These are phyloP conservation scores for Leccinum fallax DNA, from an alignment of 1,284 basidiomycete genomes.

Conservation along the genomic window DNA sequence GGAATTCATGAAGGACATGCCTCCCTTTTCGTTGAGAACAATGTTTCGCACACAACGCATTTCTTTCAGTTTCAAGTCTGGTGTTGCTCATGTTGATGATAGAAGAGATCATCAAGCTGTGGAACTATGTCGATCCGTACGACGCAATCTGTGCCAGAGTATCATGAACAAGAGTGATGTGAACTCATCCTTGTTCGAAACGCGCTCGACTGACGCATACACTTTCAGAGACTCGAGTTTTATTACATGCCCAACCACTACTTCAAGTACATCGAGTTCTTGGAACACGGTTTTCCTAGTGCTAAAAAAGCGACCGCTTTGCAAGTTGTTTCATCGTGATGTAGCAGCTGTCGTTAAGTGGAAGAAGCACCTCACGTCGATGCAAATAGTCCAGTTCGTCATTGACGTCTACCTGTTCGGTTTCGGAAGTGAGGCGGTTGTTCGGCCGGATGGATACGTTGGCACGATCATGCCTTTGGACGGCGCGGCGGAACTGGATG, in stretches of 20 bases:
- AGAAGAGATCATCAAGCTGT: conserved; percentile 82
- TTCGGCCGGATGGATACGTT: too few species aligned
- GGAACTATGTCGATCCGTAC: conserved; percentile 71
- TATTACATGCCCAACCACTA: conserved; percentile 99
- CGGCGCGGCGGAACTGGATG: too few species aligned
- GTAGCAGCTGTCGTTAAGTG: conserved; percentile 52
- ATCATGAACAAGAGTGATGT: conserved; percentile 82
- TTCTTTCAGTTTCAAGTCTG: conserved; percentile 83
- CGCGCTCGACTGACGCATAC: conserved; percentile 10
- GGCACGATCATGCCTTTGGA: too few species aligned
- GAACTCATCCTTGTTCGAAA: conserved; percentile 14
- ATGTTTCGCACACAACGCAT: conserved; percentile 89
- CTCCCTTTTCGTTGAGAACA: conserved; percentile 74
- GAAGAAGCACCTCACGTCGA: conserved; percentile 94
- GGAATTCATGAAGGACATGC: conserved; percentile 80
- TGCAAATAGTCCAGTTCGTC: conserved; percentile 95
- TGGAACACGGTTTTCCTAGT: conserved; percentile 97
- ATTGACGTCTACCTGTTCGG: conserved; percentile 87
- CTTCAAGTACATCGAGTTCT: conserved; percentile 91
- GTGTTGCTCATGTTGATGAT: conserved; percentile 82
- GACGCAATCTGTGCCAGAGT: conserved; percentile 75
- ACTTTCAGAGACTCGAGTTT: conserved; percentile 71
- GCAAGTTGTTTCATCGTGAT: conserved; percentile 46
- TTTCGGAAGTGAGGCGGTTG: conserved; percentile 74
- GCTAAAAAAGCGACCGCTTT: conserved; percentile 94